Base-by-base conservation (phyloP, 768 basidiomycete species). In the Amanita molliuscula region DNA sequence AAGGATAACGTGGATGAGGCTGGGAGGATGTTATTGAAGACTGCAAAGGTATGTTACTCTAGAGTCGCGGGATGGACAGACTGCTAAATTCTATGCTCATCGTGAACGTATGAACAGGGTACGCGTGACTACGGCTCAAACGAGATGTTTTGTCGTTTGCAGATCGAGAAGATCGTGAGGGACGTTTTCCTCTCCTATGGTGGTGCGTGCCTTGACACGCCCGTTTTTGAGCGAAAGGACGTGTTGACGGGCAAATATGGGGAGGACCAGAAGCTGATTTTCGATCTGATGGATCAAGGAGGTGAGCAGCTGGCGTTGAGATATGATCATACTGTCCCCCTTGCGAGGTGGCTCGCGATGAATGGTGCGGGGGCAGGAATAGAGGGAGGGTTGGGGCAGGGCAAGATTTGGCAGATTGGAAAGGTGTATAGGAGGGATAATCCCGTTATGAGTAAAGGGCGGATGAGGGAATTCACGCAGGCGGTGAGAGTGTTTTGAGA, bases 381-480 rank as follows among this genome's bases (percentile, higher is more conserved):
- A 6, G 49, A 29, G 11, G 40, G 49, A 9, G 81, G 74, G 55
- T 77, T 65, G 57, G 69, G 76, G 5, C 81, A 82, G 56, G 71
- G 82, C 54, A 98, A 98, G 68, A 64, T 97, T 11, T 99, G 92
- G 84, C 96, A 98, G 65, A 83, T 99, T 45, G 94, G 93, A n/a
- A 99, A 98, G 68, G 96, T 99, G 16, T 99, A 98, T 66, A 74
- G 96, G 54, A 72, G 96, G 61, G 96, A 99, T 67, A 91, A 84
- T 55, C 96, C 96, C 0, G 94, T 94, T 50, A 93, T 98, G 85
- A 86, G 84, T 25, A 99, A 99, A 70, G 96, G 96, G 0, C 76
- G 96, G 23, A 96, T 99, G 94, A 79, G 96, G 52, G 96, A 99
- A 70, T 99, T 99, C 61, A 90, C 87, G 60, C 96, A 99, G 66